A percentile compares a stretch with the other conserved stretches of the same genome.
phyloP scores from a whole-genome alignment of 2,329 filamentous ascomycete genomes.

The Coleophoma cylindrospora region DNA sequence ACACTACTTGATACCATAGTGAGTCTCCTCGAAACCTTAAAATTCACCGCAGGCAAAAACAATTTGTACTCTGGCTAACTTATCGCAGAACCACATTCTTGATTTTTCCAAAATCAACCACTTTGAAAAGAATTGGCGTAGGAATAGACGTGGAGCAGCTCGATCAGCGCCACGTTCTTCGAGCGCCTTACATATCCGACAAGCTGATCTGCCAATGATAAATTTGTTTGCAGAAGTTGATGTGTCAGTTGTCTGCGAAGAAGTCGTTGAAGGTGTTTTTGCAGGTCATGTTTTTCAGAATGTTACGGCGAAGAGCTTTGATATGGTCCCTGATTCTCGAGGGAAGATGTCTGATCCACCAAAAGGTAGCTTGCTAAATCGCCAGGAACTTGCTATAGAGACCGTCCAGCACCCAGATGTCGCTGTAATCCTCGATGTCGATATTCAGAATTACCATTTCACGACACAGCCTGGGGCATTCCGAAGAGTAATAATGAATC shows the following conservation, averaged over 20 bases:
- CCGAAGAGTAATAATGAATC: conserved; percentile 51
- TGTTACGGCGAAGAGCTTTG: conserved; percentile 22
- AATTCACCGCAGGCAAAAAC: too few relatives aligned
- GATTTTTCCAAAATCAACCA: conserved; percentile 34
- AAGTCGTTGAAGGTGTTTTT: conserved; percentile 28
- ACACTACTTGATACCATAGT: conserved; percentile 33
- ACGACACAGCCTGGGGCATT: conserved; percentile 50
- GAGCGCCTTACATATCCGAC: conserved; percentile 11
- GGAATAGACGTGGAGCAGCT: conserved; percentile 10
- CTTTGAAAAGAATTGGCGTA: conserved; percentile 27
- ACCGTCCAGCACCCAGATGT: conserved; percentile 14
- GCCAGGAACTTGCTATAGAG: conserved; percentile 3
- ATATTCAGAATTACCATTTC: conserved; percentile 28
- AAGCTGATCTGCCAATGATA: conserved; percentile 27
- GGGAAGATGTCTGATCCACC: conserved; percentile 19
- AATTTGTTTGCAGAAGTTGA: conserved; percentile 27
- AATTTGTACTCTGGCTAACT: background rate
- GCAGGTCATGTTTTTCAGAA: conserved; percentile 28
- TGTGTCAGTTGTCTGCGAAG: conserved; percentile 25
- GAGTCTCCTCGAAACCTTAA: conserved; percentile 3
- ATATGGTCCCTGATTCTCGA: conserved; percentile 20
- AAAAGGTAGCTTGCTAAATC: conserved; percentile 3
- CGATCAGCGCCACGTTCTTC: conserved; percentile 2
- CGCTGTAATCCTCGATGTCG: conserved; percentile 23
- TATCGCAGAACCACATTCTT: conserved; percentile 30